Evolutionary conservation across 2,329 filamentous ascomycete genomes (phyloP), one percentile per base, ranked within the genome.

Genomic region (Colletotrichum sp.): DNA sequence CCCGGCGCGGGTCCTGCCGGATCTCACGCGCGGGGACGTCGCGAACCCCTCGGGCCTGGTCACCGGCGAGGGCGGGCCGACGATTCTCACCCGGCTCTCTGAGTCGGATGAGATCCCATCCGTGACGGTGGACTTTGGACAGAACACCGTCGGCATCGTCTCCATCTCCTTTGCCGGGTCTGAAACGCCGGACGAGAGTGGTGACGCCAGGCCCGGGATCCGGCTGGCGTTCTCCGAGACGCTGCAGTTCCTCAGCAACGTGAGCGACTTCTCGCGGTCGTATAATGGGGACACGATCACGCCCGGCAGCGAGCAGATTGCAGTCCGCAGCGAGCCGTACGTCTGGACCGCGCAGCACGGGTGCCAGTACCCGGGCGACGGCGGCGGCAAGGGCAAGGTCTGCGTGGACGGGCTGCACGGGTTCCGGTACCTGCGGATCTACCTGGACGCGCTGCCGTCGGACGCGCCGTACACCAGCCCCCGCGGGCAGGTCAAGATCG

Each of bases 341-440:
- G 86, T 83, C 3, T 90, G 88, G 89, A 84, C 81, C 12, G 82
- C 88, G 71, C 80, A 82, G 44, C 83, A 86, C 69, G 88, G 88
- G 13, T 90, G 89, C 73, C 80, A 86, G 55, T 80, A 85, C 60
- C 49, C 26, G 39, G 39, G 39, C n/a, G 32, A 32, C 15, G 34
- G 39, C 59, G 21, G 34, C 5, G 44, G 59, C 4, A 83, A 80
- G 21, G 82, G 74, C 8, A 80, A 88, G 72, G 88, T 90, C 15
- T 90, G 89, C 78, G 82, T 87, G 1, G 89, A 90, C 72, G 89
- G 89, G 4, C 81, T 90, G 7, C 89, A 90, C 69, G 89, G 88
- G 7, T 90, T 90, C 78, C 86, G 89, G 49, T 90, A 90, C 74
- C 78, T 90, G 52, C 88, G 85, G 69, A 86, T 90, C 32, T 85